A percentile compares a stretch with the other conserved stretches of the same genome.
Evolutionary conservation across 768 basidiomycete genomes (phyloP).

Genomic region (Tricholoma hemisulphureum): DNA sequence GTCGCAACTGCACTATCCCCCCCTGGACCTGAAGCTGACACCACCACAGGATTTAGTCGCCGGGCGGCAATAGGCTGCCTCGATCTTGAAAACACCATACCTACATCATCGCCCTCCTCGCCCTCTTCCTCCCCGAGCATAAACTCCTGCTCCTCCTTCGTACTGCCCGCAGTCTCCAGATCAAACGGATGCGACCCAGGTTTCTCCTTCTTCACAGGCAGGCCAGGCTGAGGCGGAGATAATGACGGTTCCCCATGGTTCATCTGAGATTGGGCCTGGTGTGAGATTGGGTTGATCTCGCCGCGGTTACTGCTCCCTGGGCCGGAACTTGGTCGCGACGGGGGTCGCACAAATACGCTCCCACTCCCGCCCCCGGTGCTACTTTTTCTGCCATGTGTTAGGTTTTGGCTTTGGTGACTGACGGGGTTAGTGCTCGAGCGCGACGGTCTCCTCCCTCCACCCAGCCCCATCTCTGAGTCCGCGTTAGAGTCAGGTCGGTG

Average conservation of each 20-base stretch:
- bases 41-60: neutral
- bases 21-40: neutral
- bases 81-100: neutral
- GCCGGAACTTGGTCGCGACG: conserved; percentile 14
- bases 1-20: neutral
- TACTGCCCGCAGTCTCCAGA: conserved; percentile 7
- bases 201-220: conserved; percentile 14
- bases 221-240: conserved; percentile 14
- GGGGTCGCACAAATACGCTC: conserved; percentile 31
- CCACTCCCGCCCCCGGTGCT: neutral
- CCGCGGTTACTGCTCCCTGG: conserved; percentile 16
- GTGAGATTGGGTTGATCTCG: conserved; percentile 43
- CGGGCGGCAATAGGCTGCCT: neutral
- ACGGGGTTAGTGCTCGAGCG: conserved; percentile 33
- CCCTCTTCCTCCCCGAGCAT: conserved; percentile 35
- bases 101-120: conserved; percentile 14
- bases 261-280: conserved; percentile 33
- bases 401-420: conserved; percentile 32
- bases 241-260: conserved; percentile 5
- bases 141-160: conserved; percentile 35
- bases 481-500: neutral
- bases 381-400: conserved; percentile 17
- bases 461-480: neutral
- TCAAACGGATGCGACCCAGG: conserved; percentile 12
- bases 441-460: neutral